Conservation (phyloP, 805 yeast genomes). For the Hanseniaspora jakobsenii region DNA sequence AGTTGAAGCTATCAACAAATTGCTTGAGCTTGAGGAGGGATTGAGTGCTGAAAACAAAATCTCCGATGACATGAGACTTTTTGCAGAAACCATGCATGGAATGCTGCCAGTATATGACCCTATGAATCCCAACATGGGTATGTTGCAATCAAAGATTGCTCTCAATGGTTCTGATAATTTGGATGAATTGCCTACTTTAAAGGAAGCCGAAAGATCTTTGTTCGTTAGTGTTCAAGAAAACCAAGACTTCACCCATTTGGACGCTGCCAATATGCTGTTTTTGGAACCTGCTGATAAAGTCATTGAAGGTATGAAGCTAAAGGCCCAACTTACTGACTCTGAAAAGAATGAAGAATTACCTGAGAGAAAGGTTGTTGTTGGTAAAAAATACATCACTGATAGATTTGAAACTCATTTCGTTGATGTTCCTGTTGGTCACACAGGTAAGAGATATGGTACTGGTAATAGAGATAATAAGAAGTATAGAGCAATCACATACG, state of each 20-base stretch:
- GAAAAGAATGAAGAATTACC: conserved; percentile 18
- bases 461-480: conserved; percentile 78
- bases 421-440: conserved; percentile 65
- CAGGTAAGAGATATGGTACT: conserved; percentile 88
- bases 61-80: conserved; percentile 43
- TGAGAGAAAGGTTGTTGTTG: conserved; percentile 36
- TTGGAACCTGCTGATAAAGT: conserved; percentile 82
- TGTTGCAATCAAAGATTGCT: conserved; percentile 17
- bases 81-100: conserved; percentile 52
- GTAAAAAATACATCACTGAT: conserved; percentile 56
- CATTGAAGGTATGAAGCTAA: conserved; percentile 51
- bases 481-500: conserved; percentile 63
- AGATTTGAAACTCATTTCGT: conserved; percentile 61
- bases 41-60: conserved; percentile 42
- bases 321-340: conserved; percentile 32
- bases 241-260: conserved; percentile 90
- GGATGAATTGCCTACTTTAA: conserved; percentile 89
- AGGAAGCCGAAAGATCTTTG: conserved; percentile 66
- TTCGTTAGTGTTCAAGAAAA: conserved; percentile 85
- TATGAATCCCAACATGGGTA: conserved; percentile 19
- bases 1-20: conserved; percentile 72
- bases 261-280: conserved; percentile 75
- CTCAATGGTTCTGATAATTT: conserved; percentile 46
- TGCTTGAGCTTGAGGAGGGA: conserved; percentile 51
- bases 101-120: conserved; percentile 68